phyloP scores from a whole-genome alignment of 2,329 filamentous ascomycete genomes.

The Decorospora gaudefroyi region DNA sequence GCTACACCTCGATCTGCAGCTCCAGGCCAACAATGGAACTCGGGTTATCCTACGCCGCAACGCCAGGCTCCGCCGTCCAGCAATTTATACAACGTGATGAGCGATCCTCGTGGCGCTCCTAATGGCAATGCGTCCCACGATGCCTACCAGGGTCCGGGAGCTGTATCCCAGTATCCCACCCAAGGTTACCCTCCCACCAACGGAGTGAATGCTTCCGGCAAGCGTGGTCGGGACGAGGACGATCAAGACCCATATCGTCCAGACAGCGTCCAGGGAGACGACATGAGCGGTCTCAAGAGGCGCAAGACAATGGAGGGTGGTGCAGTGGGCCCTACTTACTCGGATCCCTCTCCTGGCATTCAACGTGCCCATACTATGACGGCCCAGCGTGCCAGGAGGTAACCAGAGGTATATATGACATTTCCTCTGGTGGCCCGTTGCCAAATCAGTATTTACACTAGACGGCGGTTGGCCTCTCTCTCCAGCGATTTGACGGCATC shows the following conservation, averaged over 20 bases:
- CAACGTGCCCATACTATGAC: constrained; percentile 42
- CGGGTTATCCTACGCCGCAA: constrained; percentile 78
- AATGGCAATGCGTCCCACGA: constrained; percentile 71
- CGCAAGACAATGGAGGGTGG: constrained; percentile 70
- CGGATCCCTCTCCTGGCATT: constrained; percentile 39
- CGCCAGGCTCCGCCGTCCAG: constrained; percentile 70
- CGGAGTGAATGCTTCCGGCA: constrained; percentile 61
- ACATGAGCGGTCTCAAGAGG: constrained; percentile 71
- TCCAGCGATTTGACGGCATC: constrained; percentile 26
- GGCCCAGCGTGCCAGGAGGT: constrained; percentile 39
- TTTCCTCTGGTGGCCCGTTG: constrained; percentile 27
- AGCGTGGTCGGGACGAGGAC: constrained; percentile 68
- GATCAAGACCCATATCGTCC: constrained; percentile 69
- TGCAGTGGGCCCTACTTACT: constrained; percentile 41
- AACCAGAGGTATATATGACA: constrained; percentile 18
- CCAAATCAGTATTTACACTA: constrained; percentile 30
- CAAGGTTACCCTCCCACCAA: constrained; percentile 64
- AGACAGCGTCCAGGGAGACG: constrained; percentile 58
- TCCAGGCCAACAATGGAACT: constrained; percentile 72
- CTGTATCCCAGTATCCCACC: constrained; percentile 62
- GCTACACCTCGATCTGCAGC: constrained; percentile 82
- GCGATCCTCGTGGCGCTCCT: constrained; percentile 69
- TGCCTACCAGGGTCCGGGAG: constrained; percentile 69
- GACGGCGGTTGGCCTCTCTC: constrained; percentile 27
- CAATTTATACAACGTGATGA: constrained; percentile 88